A percentile compares a stretch with the other conserved stretches of the same genome.
Conservation (phyloP, 2,329 filamentous ascomycete genomes). For the Aspergillus sp. region DNA sequence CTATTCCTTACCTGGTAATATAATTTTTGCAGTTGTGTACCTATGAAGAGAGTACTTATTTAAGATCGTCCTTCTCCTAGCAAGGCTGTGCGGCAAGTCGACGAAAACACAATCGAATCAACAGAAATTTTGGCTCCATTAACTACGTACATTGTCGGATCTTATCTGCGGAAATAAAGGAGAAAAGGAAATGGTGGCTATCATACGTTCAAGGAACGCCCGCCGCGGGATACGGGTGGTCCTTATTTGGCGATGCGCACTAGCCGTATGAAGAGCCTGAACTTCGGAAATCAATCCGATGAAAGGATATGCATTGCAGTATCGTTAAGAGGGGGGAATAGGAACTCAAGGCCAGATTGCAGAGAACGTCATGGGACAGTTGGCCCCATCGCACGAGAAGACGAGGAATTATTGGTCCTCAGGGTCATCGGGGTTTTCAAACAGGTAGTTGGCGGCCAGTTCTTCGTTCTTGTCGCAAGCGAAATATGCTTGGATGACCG, state of each 20-base stretch:
- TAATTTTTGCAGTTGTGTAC: too few relatives aligned
- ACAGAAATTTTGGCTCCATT: conserved; percentile 27
- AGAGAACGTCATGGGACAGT: background rate
- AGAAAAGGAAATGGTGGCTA: conserved; percentile 6
- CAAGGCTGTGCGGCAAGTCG: too few relatives aligned
- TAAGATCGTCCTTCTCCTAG: too few relatives aligned
- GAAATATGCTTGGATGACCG: conserved; percentile 97
- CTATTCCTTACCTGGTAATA: too few relatives aligned
- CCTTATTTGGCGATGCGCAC: background rate
- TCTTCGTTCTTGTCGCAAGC: conserved; percentile 99
- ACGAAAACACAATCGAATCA: background rate
- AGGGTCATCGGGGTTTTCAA: conserved; percentile 91
- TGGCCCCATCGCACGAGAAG: background rate
- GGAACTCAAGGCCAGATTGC: conserved; percentile 10
- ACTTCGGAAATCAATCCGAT: background rate
- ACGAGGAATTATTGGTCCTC: conserved; percentile 32
- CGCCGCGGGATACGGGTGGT: conserved; percentile 5
- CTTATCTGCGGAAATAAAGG: conserved; percentile 13
- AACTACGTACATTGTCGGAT: conserved; percentile 28
- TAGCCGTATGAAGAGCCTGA: background rate
- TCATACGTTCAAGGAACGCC: conserved; percentile 16
- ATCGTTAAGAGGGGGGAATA: conserved; percentile 17
- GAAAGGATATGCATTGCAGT: conserved; percentile 12
- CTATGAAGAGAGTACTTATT: too few relatives aligned
- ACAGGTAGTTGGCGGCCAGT: conserved; percentile 94